Evolutionary conservation across 371 early-diverging fungal species (phyloP).

Genomic region (Haplosporangium sp.): DNA sequence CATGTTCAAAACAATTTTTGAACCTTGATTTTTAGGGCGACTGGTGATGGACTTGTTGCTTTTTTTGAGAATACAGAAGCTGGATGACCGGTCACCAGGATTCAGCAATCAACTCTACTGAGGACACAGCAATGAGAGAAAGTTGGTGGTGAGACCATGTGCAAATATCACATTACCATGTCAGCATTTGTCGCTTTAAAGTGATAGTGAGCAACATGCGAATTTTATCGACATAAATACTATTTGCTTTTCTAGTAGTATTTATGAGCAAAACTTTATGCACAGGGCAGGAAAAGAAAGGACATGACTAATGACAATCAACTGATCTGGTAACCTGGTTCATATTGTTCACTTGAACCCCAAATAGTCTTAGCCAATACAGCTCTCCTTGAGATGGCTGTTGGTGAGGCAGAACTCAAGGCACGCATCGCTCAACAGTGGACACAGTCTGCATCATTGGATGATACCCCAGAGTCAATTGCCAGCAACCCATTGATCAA

Average conservation of each 20-base stretch:
- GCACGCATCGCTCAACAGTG: conserved; percentile 27
- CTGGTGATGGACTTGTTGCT: too few relatives aligned
- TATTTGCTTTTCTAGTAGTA: conserved; percentile 6
- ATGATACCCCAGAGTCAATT: conserved; percentile 35
- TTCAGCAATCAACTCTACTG: too few relatives aligned
- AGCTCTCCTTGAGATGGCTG: conserved; percentile 39
- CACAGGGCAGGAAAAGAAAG: background rate
- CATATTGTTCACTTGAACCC: background rate
- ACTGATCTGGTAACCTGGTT: background rate
- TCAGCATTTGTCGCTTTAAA: conserved; percentile 23
- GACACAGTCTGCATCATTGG: conserved; percentile 25
- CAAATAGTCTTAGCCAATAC: conserved; percentile 39
- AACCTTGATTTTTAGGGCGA: too few relatives aligned
- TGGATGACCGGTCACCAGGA: too few relatives aligned
- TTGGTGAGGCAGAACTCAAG: conserved; percentile 34
- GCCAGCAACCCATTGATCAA: conserved; percentile 22
- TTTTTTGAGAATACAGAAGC: too few relatives aligned
- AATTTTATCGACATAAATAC: background rate
- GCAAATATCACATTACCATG: background rate
- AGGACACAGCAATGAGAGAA: background rate
- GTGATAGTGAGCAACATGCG: conserved; percentile 7
- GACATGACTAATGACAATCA: conserved; percentile 23
- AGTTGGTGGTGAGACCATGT: conserved; percentile 3
- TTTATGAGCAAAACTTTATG: background rate
- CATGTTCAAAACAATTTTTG: too few relatives aligned